Evolutionary conservation across 2,329 filamentous ascomycete genomes (phyloP).

Genomic region (Ploettnerulaceae sp.): DNA sequence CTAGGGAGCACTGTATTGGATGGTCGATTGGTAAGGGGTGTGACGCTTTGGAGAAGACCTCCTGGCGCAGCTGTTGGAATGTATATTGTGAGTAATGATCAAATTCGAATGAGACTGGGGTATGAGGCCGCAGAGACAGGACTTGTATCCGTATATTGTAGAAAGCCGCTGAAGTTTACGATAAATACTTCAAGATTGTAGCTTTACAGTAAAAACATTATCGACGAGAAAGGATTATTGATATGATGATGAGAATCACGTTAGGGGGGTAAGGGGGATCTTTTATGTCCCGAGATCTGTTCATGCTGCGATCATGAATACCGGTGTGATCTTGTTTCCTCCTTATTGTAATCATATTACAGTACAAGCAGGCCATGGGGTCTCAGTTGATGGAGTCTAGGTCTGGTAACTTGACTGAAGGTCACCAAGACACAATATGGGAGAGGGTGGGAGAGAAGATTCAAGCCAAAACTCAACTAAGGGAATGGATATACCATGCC

Average conservation of each 20-base stretch:
- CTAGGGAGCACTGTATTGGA: too few species aligned
- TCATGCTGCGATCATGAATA: background rate
- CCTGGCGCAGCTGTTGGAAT: too few species aligned
- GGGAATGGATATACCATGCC: too few species aligned
- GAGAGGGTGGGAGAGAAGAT: too few species aligned
- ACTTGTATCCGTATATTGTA: background rate
- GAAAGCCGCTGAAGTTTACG: background rate
- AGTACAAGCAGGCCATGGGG: conserved; percentile 6
- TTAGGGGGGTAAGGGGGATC: background rate
- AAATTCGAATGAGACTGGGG: background rate
- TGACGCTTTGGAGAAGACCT: too few species aligned
- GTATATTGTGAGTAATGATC: background rate
- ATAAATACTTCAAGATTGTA: background rate
- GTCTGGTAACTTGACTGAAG: too few species aligned
- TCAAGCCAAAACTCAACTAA: too few species aligned
- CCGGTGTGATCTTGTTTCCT: conserved; percentile 3
- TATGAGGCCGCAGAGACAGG: background rate
- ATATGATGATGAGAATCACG: too few species aligned
- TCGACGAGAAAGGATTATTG: background rate
- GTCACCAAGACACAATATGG: too few species aligned
- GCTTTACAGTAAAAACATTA: background rate
- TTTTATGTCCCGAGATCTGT: conserved; percentile 1
- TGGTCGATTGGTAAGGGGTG: too few species aligned
- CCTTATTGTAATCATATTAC: background rate
- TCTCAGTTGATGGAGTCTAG: too few species aligned